Evolutionary conservation across 208 protist species (phyloP).

Genomic region (Angomonas deanei): DNA sequence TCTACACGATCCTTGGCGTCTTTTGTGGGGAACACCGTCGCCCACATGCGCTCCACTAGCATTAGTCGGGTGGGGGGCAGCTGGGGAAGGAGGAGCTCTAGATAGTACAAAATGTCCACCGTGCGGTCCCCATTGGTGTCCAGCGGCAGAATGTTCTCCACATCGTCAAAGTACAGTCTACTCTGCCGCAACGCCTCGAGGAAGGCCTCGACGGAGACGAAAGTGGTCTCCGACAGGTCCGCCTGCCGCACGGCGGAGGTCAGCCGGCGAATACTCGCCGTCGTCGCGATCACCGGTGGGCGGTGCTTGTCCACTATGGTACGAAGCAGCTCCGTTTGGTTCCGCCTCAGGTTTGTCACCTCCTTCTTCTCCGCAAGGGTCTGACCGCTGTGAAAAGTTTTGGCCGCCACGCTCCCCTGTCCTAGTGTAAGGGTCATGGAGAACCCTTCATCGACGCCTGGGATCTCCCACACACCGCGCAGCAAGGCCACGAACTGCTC

Average conservation of each 20-base stretch:
- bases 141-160: conserved; percentile 31
- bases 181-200: conserved; percentile 35
- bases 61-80: conserved; percentile 49
- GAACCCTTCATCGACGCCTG: conserved; percentile 18
- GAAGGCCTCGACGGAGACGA: conserved; percentile 44
- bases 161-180: conserved; percentile 64
- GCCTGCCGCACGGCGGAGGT: conserved; percentile 31
- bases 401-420: conserved; percentile 8
- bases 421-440: conserved; percentile 13
- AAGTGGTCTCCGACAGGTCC: conserved; percentile 25
- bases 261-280: conserved; percentile 26
- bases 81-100: conserved; percentile 39
- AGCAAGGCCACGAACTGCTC: conserved; percentile 49
- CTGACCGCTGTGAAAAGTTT: conserved; percentile 37
- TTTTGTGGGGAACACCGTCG: conserved; percentile 38
- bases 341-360: conserved; percentile 28
- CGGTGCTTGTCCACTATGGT: conserved; percentile 40
- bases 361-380: conserved; percentile 34
- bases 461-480: conserved; percentile 55
- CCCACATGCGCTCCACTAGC: conserved; percentile 80
- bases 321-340: conserved; percentile 24
- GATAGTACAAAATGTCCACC: conserved; percentile 68
- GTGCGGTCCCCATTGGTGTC: conserved; percentile 74
- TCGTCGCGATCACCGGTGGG: conserved; percentile 23
- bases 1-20: conserved; percentile 38